Conservation (phyloP, 306 rosid genomes). For the Ammopiptanthus mongolicus region DNA sequence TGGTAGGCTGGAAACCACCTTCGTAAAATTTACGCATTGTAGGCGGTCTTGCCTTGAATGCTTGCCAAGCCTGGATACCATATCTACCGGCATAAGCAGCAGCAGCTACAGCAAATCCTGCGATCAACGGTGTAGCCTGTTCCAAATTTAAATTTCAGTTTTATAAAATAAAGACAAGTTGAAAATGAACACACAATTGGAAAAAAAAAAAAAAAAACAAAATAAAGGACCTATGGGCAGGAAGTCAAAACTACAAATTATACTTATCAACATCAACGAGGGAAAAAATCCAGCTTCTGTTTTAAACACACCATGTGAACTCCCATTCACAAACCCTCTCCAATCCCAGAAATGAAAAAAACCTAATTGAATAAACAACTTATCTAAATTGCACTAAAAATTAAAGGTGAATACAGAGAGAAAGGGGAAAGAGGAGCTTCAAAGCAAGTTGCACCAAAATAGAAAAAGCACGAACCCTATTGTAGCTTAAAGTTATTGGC, state of each 20-base stretch:
- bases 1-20: conserved; percentile 73
- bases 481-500: neutral
- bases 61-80: conserved; percentile 79
- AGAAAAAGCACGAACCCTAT: neutral
- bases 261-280: neutral
- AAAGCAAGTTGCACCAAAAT: neutral
- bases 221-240: too few relatives aligned
- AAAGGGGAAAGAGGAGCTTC: neutral
- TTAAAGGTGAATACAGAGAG: neutral
- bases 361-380: neutral
- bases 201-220: too few relatives aligned
- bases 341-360: too few relatives aligned
- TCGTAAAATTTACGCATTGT: conserved; percentile 62
- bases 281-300: neutral
- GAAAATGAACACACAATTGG: neutral
- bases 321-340: neutral
- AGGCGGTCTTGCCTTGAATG: conserved; percentile 52
- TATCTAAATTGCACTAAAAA: neutral
- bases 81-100: conserved; percentile 76
- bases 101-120: conserved; percentile 74
- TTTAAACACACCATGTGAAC: too few relatives aligned
- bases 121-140: conserved; percentile 57
- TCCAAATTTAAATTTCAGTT: conserved; percentile 23
- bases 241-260: neutral
- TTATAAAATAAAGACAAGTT: neutral